phyloP scores from a whole-genome alignment of 139 green algal genomes.

The Coelastrella sp. region DNA sequence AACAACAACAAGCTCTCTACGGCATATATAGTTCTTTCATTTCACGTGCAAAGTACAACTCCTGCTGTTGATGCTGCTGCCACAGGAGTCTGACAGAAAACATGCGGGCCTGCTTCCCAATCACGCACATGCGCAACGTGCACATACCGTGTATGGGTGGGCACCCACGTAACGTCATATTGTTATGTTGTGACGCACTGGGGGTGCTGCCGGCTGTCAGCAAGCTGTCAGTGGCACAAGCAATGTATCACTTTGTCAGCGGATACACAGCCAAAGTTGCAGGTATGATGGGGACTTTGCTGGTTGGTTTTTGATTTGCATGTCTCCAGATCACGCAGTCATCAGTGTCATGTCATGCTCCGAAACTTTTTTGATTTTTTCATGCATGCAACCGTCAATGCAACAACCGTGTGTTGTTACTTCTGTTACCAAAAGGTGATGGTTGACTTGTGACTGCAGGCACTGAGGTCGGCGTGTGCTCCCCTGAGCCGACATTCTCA shows the following conservation, averaged over 20 bases:
- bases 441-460: slow-evolving; percentile 61
- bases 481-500: slow-evolving; percentile 93
- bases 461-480: slow-evolving; percentile 92
- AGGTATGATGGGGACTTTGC: not conserved
- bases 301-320: too few species aligned
- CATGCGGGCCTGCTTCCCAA: slow-evolving; percentile 95
- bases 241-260: slow-evolving; percentile 98
- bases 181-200: slow-evolving; percentile 63
- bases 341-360: too few species aligned
- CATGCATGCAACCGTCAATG: too few species aligned
- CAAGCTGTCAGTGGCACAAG: slow-evolving; percentile 87
- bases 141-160: slow-evolving; percentile 87
- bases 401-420: not conserved
- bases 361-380: too few species aligned
- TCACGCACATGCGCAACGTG: slow-evolving; percentile 94
- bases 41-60: not conserved
- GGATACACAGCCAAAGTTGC: slow-evolving; percentile 97
- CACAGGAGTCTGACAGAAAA: slow-evolving; percentile 88
- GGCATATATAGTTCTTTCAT: too few species aligned
- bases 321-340: too few species aligned
- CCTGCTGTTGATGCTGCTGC: not conserved
- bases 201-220: slow-evolving; percentile 90
- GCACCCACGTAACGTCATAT: slow-evolving; percentile 91
- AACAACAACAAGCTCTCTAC: too few species aligned
- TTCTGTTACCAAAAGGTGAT: not conserved